Base-by-base conservation (phyloP, 208 protist genomes). In the Trypanosoma brucei region DNA sequence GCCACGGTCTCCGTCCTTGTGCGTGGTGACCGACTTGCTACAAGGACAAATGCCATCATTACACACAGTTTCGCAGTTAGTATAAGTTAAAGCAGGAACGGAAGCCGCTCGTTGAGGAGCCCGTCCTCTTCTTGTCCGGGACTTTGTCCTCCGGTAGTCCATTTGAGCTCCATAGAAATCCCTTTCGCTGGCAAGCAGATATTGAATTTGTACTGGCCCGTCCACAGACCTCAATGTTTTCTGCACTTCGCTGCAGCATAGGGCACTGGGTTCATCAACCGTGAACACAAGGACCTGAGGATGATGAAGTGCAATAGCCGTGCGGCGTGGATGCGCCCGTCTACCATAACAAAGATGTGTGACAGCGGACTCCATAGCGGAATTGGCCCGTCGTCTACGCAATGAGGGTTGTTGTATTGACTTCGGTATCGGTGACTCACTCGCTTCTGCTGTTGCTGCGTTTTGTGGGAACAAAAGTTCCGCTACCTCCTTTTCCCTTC, bases 121-220 rank as follows among this genome's bases (percentile, higher is more conserved):
- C 9, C 13, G 11, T 14, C 46, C 1, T 36, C 1, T 22, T 34
- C 35, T 51, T 55, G 39, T 44, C 48, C 33, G 14, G 9, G 5
- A 38, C 34, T 6, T 34, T 0, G 35, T 40, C 3, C 14, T 14
- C 37, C 30, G 9, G 13, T 22, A 53, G 11, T 55, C 33, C 22
- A 91, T 65, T 62, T 88, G 81, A 22, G 68, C 42, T 22, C 59
- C 62, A 42, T 88, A 92, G 62, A 88, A 87, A 65, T 77, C 59
- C 45, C 79, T 57, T 53, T 92, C 85, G 40, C 64, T 81, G 0
- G 52, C 42, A 5, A 66, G 70, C 66, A 92, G 46, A 2, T 75
- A 72, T 1, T 62, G 50, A 13, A 86, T 68, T 7, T 80, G 50
- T 45, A 80, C 84, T 11, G 74, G 57, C 2, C 62, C 62, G 2